Evolutionary conservation across 1,139 yeast species (phyloP), one percentile per base, ranked within the genome.

Genomic region (Hanseniaspora gamundiae): DNA sequence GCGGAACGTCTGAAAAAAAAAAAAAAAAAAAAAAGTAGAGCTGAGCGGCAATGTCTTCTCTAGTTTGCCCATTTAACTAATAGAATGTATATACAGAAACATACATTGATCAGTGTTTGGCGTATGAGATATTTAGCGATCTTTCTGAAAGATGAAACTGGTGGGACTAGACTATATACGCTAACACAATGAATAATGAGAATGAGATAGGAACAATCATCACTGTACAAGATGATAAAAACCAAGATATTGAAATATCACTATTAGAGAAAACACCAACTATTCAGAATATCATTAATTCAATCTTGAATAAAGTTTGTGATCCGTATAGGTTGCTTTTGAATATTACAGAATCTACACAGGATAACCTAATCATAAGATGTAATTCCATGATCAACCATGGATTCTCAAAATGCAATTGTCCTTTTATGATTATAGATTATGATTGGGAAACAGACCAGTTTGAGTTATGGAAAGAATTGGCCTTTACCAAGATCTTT

Each of bases 401-500:
- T n/a, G 36, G 36, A 17, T 8, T 17, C 6, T 7, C 6, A 17
- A 33, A 33, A 33, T 33, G 36, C 36, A 33, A 33, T 19, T 33
- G 36, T 33, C 36, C 36, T 5, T 33, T 33, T 19, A 10, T 33
- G n/a, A 19, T 33, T 33, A 9, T 33, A n/a, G n/a, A 17, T 19
- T 33, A 33, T 14, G 21, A 17, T 33, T 11, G 13, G n/a, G 36
- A 33, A 2, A 19, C 22, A 3, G 21, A 19, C 3, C 10, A 17
- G 9, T 33, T 33, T 33, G 36, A 33, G 22, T 17, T 33, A n/a
- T 33, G 36, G 36, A 33, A 33, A 33, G 36, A 33, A 19, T 16
- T 33, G 36, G 36, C 20, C 4, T 33, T 33, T n/a, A 16, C 22
- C 36, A 19, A 17, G 6, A 11, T 33, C n/a, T 17, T 33, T 13